phyloP scores from a whole-genome alignment of 768 basidiomycete genomes.

The Suillus variegatus region DNA sequence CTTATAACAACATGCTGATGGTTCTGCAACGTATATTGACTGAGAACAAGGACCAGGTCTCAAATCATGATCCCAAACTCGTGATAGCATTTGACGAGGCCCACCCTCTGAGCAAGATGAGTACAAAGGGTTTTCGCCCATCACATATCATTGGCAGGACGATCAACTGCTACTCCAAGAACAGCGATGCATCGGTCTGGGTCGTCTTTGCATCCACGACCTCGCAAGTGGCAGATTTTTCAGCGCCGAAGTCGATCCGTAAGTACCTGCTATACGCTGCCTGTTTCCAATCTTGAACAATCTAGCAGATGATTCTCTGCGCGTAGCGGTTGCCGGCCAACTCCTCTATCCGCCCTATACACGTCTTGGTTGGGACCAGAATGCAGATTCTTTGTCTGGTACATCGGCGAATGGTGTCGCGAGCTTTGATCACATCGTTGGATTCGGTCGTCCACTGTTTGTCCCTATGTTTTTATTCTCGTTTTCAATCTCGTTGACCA shows the following conservation, averaged over 20 bases:
- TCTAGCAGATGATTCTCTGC: conserved; percentile 1
- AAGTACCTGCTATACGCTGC: neutral
- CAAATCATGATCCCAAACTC: neutral
- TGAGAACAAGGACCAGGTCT: no score
- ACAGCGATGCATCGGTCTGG: neutral
- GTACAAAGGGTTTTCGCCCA: neutral
- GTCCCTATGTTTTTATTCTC: neutral
- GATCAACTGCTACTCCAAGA: neutral
- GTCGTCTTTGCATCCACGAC: conserved; percentile 8
- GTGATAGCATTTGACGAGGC: conserved; percentile 4
- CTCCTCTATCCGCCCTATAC: conserved; percentile 4
- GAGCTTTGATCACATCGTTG: neutral
- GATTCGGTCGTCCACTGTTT: conserved; percentile 2
- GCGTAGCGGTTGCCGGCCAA: neutral
- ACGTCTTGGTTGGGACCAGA: conserved; percentile 12
- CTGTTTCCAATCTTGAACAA: neutral
- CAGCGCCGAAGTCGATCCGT: neutral
- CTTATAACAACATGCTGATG: no score
- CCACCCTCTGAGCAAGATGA: neutral
- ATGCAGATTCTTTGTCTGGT: neutral
- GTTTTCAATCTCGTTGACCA: neutral
- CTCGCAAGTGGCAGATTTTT: conserved; percentile 4
- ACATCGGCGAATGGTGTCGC: conserved; percentile 2
- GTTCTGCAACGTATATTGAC: no score
- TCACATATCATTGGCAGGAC: neutral